Evolutionary conservation across 2,329 filamentous ascomycete genomes (phyloP), one percentile per base, ranked within the genome.

Genomic region (Paramyrothecium sp.): DNA sequence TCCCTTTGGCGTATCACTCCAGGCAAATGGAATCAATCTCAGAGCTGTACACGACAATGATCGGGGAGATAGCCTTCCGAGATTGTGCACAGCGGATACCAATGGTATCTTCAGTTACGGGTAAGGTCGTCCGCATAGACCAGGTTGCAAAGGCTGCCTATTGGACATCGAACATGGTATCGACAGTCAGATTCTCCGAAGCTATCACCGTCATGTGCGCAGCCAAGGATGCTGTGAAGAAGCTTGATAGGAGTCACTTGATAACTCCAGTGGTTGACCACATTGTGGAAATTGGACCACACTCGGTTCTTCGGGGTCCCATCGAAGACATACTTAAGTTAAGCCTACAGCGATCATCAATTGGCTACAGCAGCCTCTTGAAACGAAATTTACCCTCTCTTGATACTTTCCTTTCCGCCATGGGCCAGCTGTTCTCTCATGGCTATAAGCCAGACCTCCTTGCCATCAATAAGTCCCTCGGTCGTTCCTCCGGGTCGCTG

Each of bases 201-300:
- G n/a, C 21, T 17, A n/a, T 16, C 23, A 17, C 13, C 2, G 3
- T 7, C 13, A 33, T 51, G 7, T 26, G 51, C 12, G 33, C 33
- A 38, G 16, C 16, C 33, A 10, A 38, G 33, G 16, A 38, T 16
- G 10, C 16, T 10, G 33, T 16, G 33, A 38, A 38, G 33, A 38
- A 38, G 16, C 8, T 38, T 38, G 33, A 38, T 38, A 38, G 33
- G 33, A 38, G 33, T 38, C 33, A 38, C 16, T 8, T 38, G 10
- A 10, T 38, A 8, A 16, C 33, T 10, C 16, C 33, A 38, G 56
- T 51, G 16, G 54, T 60, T 3, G 19, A 56, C 20, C 21, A 57
- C 34, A 26, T 61, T 49, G 50, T 70, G 12, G 67, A 71, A 30
- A 57, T 72, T 34, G 68, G 69, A 1, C 66, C 70, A 2, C 62